Evolutionary conservation across 225 moss, liverwort and hornwort genomes (phyloP).

Genomic region (Ulota crispa): DNA sequence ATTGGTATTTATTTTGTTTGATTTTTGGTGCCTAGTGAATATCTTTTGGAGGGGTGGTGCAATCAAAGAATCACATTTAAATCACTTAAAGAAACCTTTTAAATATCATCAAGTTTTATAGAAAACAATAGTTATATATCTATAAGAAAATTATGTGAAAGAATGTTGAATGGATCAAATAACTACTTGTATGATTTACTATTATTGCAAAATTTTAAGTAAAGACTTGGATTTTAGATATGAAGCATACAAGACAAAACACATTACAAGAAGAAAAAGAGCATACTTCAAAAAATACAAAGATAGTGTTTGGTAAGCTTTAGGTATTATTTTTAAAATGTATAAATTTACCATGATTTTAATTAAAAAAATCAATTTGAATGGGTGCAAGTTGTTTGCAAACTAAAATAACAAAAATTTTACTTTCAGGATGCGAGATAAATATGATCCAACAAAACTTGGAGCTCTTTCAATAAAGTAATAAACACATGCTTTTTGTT

Average conservation of each 20-base stretch:
- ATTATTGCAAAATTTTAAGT: background rate
- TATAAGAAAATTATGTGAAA: background rate
- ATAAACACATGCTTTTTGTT: background rate
- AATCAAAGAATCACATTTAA: background rate
- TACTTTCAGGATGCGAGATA: conserved; percentile 64
- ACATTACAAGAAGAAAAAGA: conserved; percentile 58
- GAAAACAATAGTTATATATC: background rate
- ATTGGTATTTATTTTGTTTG: fast-evolving
- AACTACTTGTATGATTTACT: fast-evolving
- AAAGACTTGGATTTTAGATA: conserved; percentile 34
- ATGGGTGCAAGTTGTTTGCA: background rate
- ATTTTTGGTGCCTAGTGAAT: fast-evolving
- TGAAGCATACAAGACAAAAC: conserved; percentile 72
- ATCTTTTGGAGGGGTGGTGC: fast-evolving
- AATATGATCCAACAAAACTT: conserved; percentile 74
- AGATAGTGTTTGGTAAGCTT: conserved; percentile 68
- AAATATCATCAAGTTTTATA: fast-evolving
- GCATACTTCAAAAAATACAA: conserved; percentile 75
- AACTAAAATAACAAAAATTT: background rate
- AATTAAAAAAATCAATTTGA: background rate
- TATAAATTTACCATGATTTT: background rate
- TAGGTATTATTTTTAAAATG: background rate
- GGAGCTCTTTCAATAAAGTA: conserved; percentile 39
- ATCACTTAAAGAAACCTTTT: background rate
- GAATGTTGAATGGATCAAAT: fast-evolving